phyloP scores from a whole-genome alignment of 2,329 filamentous ascomycete species.

The Alternaria sp. region DNA sequence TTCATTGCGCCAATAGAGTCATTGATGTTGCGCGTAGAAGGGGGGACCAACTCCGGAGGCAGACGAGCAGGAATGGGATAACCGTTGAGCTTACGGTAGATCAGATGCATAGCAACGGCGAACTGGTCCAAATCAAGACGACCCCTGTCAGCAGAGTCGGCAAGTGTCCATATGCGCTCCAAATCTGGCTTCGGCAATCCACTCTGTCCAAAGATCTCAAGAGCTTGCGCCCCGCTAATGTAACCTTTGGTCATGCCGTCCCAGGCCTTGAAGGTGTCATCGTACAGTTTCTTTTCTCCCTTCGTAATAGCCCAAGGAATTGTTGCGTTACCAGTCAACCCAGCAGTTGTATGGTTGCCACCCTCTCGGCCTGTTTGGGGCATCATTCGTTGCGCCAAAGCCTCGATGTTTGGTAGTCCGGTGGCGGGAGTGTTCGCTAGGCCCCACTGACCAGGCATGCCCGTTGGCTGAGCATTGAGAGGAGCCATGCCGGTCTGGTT shows the following conservation, averaged over 20 bases:
- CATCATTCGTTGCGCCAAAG: constrained; percentile 94
- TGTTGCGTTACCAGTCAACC: constrained; percentile 89
- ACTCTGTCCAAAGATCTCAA: constrained; percentile 97
- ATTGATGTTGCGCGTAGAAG: constrained; percentile 90
- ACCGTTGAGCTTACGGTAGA: constrained; percentile 95
- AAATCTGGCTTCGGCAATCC: constrained; percentile 89
- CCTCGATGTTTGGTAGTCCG: constrained; percentile 92
- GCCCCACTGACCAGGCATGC: constrained; percentile 94
- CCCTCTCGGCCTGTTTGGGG: constrained; percentile 87
- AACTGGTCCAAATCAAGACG: constrained; percentile 96
- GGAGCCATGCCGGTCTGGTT: constrained; percentile 68
- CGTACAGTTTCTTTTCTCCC: constrained; percentile 96
- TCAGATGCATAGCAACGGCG: constrained; percentile 97
- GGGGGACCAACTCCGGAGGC: constrained; percentile 90
- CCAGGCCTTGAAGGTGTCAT: constrained; percentile 94
- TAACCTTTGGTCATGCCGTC: constrained; percentile 93
- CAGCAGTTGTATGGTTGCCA: constrained; percentile 81
- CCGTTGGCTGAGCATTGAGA: constrained; percentile 92
- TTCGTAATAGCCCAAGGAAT: constrained; percentile 99
- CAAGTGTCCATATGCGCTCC: constrained; percentile 92
- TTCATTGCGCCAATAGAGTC: constrained; percentile 94
- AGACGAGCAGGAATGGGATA: constrained; percentile 89
- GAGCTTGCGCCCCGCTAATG: constrained; percentile 88
- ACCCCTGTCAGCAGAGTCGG: constrained; percentile 92
- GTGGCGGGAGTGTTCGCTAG: constrained; percentile 91